A percentile compares a stretch with the other conserved stretches of the same genome.
Evolutionary conservation across 352 stramenopile genomes (phyloP).

Genomic region (Globisporangium takayamanum): DNA sequence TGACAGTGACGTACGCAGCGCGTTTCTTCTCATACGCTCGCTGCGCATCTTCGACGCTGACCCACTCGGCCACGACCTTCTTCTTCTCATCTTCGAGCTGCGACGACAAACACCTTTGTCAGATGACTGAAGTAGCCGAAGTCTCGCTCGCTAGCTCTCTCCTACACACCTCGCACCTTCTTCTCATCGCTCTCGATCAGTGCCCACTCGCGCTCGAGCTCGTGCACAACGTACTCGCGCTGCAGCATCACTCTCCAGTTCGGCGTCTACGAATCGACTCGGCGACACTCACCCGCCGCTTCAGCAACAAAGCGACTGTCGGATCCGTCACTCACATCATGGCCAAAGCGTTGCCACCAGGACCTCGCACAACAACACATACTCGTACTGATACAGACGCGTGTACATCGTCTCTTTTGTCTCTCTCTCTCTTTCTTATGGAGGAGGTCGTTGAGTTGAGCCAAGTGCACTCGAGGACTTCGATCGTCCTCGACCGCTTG

Average conservation of each 20-base stretch:
- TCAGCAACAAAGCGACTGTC: not conserved
- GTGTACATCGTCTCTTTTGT: not conserved
- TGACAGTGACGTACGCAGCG: constrained; percentile 27
- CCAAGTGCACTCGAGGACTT: not conserved
- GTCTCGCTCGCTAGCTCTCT: not conserved
- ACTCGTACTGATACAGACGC: not conserved
- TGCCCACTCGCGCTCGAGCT: constrained; percentile 59
- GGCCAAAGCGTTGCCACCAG: no score
- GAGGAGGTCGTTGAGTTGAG: not conserved
- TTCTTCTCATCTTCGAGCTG: constrained; percentile 71
- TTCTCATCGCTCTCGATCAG: constrained; percentile 53
- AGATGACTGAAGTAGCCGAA: not conserved
- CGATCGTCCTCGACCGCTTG: not conserved
- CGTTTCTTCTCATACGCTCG: constrained; percentile 57
- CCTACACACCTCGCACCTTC: constrained; percentile 22
- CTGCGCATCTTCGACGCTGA: constrained; percentile 57
- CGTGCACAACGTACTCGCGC: constrained; percentile 40
- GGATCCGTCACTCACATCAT: not conserved
- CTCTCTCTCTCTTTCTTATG: not conserved
- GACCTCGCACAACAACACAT: not conserved
- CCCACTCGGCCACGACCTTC: constrained; percentile 68
- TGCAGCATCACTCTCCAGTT: constrained; percentile 27
- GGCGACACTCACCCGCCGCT: not conserved
- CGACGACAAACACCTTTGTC: not conserved
- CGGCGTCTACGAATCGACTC: not conserved